A percentile compares a stretch with the other conserved stretches of the same genome.
These are phyloP conservation scores for Colletotrichum tropicale DNA, from an alignment of 2,329 filamentous ascomycete genomes.

Conservation along the genomic window DNA sequence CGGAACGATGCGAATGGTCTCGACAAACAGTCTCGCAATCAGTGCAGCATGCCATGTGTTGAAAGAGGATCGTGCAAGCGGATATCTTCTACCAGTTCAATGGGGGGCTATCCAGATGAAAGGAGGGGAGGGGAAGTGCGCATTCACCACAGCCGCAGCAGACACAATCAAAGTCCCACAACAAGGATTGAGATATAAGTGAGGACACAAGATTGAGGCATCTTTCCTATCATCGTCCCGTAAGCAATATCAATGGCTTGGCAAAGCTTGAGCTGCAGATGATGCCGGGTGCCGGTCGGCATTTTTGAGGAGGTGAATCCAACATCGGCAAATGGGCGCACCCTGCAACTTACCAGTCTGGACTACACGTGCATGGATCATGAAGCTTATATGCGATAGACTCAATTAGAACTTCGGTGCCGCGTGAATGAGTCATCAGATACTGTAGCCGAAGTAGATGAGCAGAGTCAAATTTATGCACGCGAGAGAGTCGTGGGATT, in stretches of 20 bases:
- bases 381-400: background rate
- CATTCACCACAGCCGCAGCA: background rate
- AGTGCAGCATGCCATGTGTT: background rate
- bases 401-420: background rate
- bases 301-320: background rate
- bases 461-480: background rate
- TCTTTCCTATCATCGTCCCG: background rate
- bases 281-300: background rate
- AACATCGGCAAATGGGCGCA: background rate
- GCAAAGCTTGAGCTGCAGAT: background rate
- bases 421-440: background rate
- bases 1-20: conserved; percentile 31
- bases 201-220: background rate
- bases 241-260: background rate
- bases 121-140: background rate
- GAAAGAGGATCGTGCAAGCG: background rate
- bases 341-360: background rate
- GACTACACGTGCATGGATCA: background rate
- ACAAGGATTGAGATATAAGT: background rate
- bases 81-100: background rate
- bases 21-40: background rate
- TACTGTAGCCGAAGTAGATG: background rate
- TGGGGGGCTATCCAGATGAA: background rate
- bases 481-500: background rate
- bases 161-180: background rate